phyloP scores from a whole-genome alignment of 1,284 basidiomycete species.

The Ganoderma meredithae region DNA sequence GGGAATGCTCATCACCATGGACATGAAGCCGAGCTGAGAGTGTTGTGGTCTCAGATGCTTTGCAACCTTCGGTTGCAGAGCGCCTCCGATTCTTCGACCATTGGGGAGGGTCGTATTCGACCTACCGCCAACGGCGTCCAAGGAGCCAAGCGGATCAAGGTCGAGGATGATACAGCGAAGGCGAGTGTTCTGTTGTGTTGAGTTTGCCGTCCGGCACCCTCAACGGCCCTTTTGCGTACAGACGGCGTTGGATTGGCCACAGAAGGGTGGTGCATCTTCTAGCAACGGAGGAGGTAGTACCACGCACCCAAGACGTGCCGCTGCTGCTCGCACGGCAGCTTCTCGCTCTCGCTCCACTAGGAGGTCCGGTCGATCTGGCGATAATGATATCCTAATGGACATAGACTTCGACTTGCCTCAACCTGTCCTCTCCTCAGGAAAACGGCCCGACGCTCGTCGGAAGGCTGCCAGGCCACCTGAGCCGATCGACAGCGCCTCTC shows the following conservation, averaged over 20 bases:
- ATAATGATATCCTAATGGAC: conserved; percentile 27
- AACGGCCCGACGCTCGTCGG: conserved; percentile 29
- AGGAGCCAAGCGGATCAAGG: conserved; percentile 11
- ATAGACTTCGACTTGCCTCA: conserved; percentile 24
- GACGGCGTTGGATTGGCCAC: background rate
- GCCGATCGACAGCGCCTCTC: background rate
- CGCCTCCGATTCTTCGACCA: conserved; percentile 10
- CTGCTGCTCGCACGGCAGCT: conserved; percentile 17
- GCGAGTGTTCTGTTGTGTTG: background rate
- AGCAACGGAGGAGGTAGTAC: conserved; percentile 17
- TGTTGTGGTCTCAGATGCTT: conserved; percentile 24
- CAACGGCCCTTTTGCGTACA: background rate
- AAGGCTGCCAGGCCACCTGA: conserved; percentile 27
- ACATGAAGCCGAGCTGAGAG: background rate
- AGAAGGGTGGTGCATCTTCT: conserved; percentile 6
- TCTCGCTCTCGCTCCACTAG: conserved; percentile 15
- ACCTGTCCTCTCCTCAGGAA: conserved; percentile 26
- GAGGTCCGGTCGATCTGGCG: conserved; percentile 22
- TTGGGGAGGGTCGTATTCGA: background rate
- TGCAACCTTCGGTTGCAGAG: conserved; percentile 28
- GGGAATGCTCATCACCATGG: background rate
- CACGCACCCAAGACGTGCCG: conserved; percentile 21
- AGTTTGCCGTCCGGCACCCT: background rate
- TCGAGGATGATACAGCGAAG: conserved; percentile 12
- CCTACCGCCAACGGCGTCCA: conserved; percentile 5